Conservation (phyloP, 2,329 filamentous ascomycete species). For the Sclerotinia glacialis region DNA sequence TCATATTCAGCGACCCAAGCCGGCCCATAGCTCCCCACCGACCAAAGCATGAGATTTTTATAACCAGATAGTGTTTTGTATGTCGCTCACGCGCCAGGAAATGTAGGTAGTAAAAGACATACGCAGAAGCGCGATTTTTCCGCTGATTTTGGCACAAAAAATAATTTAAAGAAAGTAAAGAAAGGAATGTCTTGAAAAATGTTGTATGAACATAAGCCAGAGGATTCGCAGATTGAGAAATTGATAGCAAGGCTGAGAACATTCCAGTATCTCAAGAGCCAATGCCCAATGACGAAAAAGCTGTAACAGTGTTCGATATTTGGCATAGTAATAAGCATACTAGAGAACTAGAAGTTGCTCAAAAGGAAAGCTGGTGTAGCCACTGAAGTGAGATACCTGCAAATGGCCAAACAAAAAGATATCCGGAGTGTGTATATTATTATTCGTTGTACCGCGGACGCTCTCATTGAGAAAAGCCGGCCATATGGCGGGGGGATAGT, state of each 20-base stretch:
- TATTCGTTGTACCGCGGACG: background rate
- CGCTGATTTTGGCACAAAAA: conserved; percentile 13
- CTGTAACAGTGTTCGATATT: conserved; percentile 23
- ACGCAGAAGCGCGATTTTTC: conserved; percentile 3
- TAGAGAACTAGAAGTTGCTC: conserved; percentile 30
- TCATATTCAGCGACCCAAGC: conserved; percentile 1
- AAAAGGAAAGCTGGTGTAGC: conserved; percentile 27
- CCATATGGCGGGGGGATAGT: conserved; percentile 12
- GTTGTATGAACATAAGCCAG: conserved; percentile 9
- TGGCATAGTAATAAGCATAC: conserved; percentile 29
- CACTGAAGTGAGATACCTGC: background rate
- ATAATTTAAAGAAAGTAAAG: conserved; percentile 16
- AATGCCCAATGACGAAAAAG: conserved; percentile 23
- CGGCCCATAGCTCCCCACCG: conserved; percentile 2
- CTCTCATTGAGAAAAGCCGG: conserved; percentile 13
- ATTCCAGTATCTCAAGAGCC: conserved; percentile 36
- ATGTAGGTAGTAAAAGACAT: conserved; percentile 14
- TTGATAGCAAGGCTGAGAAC: conserved; percentile 31
- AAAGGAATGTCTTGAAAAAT: background rate
- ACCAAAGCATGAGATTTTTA: conserved; percentile 9
- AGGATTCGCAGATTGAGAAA: background rate
- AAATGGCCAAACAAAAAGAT: background rate
- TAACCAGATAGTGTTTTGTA: conserved; percentile 14
- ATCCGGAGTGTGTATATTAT: conserved; percentile 11
- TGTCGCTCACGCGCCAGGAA: conserved; percentile 9